These are phyloP conservation scores for Colletotrichum viniferum DNA, from an alignment of 2,329 filamentous ascomycete genomes.

Conservation along the genomic window DNA sequence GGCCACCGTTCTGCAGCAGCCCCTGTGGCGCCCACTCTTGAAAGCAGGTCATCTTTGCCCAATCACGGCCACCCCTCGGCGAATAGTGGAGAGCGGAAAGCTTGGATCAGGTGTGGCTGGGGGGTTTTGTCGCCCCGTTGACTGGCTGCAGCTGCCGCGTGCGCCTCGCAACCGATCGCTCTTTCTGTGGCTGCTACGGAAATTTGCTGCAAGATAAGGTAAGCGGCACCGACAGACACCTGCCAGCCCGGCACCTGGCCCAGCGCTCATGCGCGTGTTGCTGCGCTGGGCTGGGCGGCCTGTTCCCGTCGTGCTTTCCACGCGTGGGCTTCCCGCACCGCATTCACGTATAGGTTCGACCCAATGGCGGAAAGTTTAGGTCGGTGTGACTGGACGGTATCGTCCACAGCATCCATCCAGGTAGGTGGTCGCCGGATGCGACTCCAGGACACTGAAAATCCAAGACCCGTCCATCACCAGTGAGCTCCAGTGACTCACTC, in stretches of 20 bases:
- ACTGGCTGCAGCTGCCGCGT: not conserved
- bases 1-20: not conserved
- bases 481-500: slow-evolving; percentile 6
- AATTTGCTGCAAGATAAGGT: not conserved
- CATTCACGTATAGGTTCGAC: not conserved
- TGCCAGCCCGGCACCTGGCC: not conserved
- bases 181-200: not conserved
- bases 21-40: not conserved
- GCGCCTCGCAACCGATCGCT: not conserved
- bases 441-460: slow-evolving; percentile 4
- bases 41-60: not conserved
- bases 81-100: not conserved
- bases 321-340: not conserved
- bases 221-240: not conserved
- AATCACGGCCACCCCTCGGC: not conserved
- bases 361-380: not conserved
- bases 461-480: not conserved
- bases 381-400: not conserved
- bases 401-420: not conserved
- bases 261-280: not conserved
- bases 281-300: not conserved
- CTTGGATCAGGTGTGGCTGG: not conserved
- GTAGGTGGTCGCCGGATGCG: not conserved
- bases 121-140: not conserved
- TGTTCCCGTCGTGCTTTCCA: not conserved